phyloP scores from a whole-genome alignment of 2,329 filamentous ascomycete genomes.

The Colletotrichum euphorbiae region DNA sequence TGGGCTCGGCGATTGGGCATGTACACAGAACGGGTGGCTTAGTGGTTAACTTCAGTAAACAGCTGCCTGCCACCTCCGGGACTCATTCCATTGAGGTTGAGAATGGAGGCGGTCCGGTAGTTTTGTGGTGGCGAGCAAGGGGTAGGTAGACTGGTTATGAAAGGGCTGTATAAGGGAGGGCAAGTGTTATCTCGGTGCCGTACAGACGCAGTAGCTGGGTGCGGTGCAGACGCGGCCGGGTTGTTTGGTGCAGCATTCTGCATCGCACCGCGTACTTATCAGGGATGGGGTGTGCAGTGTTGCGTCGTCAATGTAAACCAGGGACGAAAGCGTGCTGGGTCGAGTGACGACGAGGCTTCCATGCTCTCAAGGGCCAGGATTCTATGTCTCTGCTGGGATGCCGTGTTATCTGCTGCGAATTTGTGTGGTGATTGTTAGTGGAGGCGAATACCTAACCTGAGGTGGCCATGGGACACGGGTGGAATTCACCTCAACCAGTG shows the following conservation, averaged over 20 bases:
- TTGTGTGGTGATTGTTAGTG: neutral
- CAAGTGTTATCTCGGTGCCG: neutral
- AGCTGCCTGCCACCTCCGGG: conserved; percentile 2
- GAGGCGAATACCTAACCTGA: conserved; percentile 1
- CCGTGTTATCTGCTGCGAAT: conserved; percentile 6
- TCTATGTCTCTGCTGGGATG: conserved; percentile 4
- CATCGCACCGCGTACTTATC: neutral
- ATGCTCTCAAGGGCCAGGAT: conserved; percentile 7
- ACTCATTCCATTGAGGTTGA: neutral
- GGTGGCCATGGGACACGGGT: neutral
- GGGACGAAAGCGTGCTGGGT: neutral
- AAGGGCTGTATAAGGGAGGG: conserved; percentile 1
- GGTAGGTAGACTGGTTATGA: neutral
- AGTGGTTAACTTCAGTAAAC: neutral
- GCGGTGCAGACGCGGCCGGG: conserved; percentile 3
- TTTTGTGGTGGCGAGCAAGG: conserved; percentile 25
- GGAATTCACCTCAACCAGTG: neutral
- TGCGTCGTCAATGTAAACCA: conserved; percentile 4
- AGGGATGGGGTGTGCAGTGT: conserved; percentile 6
- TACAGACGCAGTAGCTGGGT: neutral
- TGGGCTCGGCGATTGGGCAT: conserved; percentile 22
- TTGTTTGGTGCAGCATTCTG: neutral
- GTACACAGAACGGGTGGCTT: neutral
- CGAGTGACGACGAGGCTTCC: neutral
- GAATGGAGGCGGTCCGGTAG: neutral